Evolutionary conservation across 106 monocot species (phyloP).

Genomic region (Ottelia alismoides): DNA sequence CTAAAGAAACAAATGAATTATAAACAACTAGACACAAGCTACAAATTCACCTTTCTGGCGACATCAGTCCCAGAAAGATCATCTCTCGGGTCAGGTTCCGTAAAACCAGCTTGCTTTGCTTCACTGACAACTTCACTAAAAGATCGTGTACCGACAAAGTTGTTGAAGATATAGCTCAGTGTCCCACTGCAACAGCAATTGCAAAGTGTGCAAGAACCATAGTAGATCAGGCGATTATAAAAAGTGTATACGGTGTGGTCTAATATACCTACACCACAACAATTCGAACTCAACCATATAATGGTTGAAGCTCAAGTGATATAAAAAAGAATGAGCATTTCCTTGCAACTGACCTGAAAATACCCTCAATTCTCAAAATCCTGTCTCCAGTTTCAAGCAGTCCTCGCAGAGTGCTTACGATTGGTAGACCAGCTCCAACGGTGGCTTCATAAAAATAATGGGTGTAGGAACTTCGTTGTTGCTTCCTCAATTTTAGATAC

Average conservation of each 20-base stretch:
- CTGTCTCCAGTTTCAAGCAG: slow-evolving; percentile 98
- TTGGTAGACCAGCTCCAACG: slow-evolving; percentile 97
- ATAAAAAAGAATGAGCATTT: too few relatives aligned
- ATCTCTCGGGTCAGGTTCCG: slow-evolving; percentile 98
- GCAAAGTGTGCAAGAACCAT: too few relatives aligned
- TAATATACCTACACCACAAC: too few relatives aligned
- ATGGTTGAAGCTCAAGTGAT: too few relatives aligned
- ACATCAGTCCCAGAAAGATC: slow-evolving; percentile 98
- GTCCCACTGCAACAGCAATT: slow-evolving; percentile 93
- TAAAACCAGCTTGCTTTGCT: slow-evolving; percentile 90
- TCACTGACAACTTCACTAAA: slow-evolving; percentile 84
- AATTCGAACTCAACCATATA: too few relatives aligned
- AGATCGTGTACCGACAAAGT: slow-evolving; percentile 52
- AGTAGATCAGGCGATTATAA: too few relatives aligned
- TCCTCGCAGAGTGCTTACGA: slow-evolving; percentile 74
- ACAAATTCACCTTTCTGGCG: slow-evolving; percentile 99
- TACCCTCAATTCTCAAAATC: slow-evolving; percentile 92
- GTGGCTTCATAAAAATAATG: slow-evolving; percentile 99
- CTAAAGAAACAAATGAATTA: too few relatives aligned
- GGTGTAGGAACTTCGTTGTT: slow-evolving; percentile 69
- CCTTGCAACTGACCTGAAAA: slow-evolving; percentile 75
- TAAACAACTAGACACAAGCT: too few relatives aligned
- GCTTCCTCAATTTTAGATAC: slow-evolving; percentile 74
- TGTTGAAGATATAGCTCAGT: slow-evolving; percentile 98
- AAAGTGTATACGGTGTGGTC: too few relatives aligned